Base-by-base conservation (phyloP, 2,329 filamentous ascomycete species). In the Hypoxylon sp. region DNA sequence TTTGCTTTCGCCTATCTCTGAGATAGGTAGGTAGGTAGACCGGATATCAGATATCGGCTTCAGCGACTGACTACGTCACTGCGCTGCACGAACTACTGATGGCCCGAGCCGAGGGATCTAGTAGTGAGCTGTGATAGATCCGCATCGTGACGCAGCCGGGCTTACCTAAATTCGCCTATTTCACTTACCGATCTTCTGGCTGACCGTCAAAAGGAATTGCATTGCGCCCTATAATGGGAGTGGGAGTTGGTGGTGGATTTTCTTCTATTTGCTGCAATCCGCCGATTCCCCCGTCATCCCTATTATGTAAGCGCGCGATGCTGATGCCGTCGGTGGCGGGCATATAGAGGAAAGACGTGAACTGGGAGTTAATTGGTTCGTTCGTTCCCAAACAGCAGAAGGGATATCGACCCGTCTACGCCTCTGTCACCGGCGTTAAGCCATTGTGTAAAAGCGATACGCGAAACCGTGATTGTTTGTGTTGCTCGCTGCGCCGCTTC, bases 381-480 rank as follows among this genome's bases (percentile, higher is more conserved):
- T 33, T 46, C 25, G 37, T 48, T 25, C 42, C 55, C 27, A 57
- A 48, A 33, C 25, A 46, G 14, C 40, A 8, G 35, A 57, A 44
- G 46, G 40, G 55, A 57, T 48, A 44, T 48, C 25, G 30, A 33
- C 40, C 30, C 42, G 49, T 49, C 49, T 30, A 49, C 37, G 11
- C n/a, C 37, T 46, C 55, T n/a, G 35, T 54, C 40, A 46, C 33
- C 35, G 27, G 37, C 53, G 49, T 25, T 51, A n/a, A 17, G 20
- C 20, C 33, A 20, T 55, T 22, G 13, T 22, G 10, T 44, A 44
- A 6, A 46, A 53, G 60, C 60, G 60, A 61, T 61, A 62, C 54
- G 65, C 60, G 55, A 46, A 61, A 51, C 56, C 20, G 48, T 50
- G 44, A 11, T 64, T 60, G 44, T 63, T 46, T 56, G 56, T 46